These are phyloP conservation scores for Colletotrichum gloeosporioides DNA, from an alignment of 2,329 filamentous ascomycete genomes.

Conservation along the genomic window DNA sequence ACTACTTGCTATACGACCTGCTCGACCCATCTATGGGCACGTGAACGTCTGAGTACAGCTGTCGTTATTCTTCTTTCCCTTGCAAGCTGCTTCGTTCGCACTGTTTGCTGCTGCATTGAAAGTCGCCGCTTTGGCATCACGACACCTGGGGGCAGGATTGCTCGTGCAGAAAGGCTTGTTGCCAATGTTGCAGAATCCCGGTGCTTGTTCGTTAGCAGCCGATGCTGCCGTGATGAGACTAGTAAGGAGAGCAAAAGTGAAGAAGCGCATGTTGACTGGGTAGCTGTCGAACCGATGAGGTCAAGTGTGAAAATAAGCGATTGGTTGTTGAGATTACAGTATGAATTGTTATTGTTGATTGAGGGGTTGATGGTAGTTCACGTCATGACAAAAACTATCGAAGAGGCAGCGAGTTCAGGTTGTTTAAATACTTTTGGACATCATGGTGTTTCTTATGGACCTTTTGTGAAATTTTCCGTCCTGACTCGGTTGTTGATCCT, in stretches of 20 bases:
- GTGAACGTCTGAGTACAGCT: neutral
- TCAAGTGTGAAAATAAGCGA: neutral
- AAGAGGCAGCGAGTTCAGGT: neutral
- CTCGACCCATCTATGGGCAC: neutral
- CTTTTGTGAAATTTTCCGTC: neutral
- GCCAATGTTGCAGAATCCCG: neutral
- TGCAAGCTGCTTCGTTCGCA: neutral
- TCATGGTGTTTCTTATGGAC: neutral
- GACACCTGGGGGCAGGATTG: neutral
- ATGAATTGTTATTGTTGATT: neutral
- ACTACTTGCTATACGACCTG: no score
- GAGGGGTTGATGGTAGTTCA: neutral
- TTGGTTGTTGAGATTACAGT: neutral
- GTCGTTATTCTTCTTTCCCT: neutral
- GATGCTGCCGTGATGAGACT: neutral
- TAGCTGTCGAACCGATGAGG: neutral
- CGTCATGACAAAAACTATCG: neutral
- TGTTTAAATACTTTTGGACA: neutral
- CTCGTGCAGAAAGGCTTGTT: neutral
- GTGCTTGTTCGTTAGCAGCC: neutral
- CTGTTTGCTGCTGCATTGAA: neutral
- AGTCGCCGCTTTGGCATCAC: neutral
- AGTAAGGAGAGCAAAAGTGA: neutral
- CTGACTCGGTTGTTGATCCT: neutral
- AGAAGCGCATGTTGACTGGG: neutral